These are phyloP conservation scores for Raphanus raphanistrum DNA, from an alignment of 345 rosid genomes.

Conservation along the genomic window DNA sequence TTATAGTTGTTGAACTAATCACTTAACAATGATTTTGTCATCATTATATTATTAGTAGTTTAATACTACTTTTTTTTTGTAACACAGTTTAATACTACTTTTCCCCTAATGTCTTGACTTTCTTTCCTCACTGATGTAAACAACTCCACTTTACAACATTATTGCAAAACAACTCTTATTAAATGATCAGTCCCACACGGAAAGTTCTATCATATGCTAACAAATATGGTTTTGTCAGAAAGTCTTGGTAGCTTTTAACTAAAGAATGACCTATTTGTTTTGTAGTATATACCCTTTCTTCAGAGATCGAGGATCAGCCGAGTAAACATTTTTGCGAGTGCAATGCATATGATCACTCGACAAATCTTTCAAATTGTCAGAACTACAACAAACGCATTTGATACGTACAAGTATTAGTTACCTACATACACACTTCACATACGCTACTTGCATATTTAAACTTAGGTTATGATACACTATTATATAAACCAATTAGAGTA, in stretches of 20 bases:
- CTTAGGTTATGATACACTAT: background rate
- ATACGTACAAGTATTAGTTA: background rate
- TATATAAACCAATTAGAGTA: background rate
- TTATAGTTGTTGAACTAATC: background rate
- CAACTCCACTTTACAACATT: conserved; percentile 23
- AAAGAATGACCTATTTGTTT: conserved; percentile 5
- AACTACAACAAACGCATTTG: background rate
- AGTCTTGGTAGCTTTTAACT: conserved; percentile 23
- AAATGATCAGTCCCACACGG: conserved; percentile 47
- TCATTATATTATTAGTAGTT: conserved; percentile 23
- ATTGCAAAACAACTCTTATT: conserved; percentile 22
- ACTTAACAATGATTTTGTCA: conserved; percentile 34
- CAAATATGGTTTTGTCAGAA: conserved; percentile 22
- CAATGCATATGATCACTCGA: background rate
- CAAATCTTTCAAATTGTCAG: background rate
- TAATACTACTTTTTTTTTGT: background rate
- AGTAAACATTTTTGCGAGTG: background rate
- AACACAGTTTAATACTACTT: background rate
- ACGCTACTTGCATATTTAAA: background rate
- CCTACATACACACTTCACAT: background rate
- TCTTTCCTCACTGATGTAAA: conserved; percentile 20
- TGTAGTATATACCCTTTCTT: background rate
- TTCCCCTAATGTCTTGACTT: conserved; percentile 15
- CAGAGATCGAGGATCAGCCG: background rate
- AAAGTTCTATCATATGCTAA: conserved; percentile 53